A percentile compares a stretch with the other conserved stretches of the same genome.
Evolutionary conservation across 306 rosid genomes (phyloP).

Genomic region (Lagenaria siceraria): DNA sequence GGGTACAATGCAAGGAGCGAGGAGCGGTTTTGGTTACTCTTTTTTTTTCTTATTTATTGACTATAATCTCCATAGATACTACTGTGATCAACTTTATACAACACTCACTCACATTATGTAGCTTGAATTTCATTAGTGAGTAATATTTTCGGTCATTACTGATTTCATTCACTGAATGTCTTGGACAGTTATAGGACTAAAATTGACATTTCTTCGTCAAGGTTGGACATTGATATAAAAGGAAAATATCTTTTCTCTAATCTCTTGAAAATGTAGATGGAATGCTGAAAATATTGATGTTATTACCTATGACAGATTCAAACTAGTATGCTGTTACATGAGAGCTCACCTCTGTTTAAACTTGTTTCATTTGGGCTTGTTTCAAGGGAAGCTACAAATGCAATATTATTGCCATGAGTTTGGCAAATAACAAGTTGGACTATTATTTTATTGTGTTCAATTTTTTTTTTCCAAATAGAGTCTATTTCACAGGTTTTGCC

Average conservation of each 20-base stretch:
- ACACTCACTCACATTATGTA: neutral
- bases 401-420: neutral
- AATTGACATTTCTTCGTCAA: neutral
- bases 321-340: neutral
- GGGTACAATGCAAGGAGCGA: neutral
- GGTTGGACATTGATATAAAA: neutral
- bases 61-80: neutral
- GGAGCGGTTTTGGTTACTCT: neutral
- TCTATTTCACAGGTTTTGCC: too few relatives aligned
- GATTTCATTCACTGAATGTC: neutral
- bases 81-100: neutral
- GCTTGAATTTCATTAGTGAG: neutral
- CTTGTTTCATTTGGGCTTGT: neutral
- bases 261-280: neutral
- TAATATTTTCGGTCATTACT: neutral
- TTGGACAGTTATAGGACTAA: neutral
- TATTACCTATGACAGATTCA: neutral
- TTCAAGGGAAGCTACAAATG: neutral
- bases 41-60: neutral
- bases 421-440: neutral
- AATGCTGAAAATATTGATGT: neutral
- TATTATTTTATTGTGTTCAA: neutral
- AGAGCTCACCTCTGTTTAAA: neutral
- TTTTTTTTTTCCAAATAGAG: too few relatives aligned
- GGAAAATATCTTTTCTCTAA: neutral